These are phyloP conservation scores for Mycena latifolia DNA, from an alignment of 768 basidiomycete species.

Conservation along the genomic window DNA sequence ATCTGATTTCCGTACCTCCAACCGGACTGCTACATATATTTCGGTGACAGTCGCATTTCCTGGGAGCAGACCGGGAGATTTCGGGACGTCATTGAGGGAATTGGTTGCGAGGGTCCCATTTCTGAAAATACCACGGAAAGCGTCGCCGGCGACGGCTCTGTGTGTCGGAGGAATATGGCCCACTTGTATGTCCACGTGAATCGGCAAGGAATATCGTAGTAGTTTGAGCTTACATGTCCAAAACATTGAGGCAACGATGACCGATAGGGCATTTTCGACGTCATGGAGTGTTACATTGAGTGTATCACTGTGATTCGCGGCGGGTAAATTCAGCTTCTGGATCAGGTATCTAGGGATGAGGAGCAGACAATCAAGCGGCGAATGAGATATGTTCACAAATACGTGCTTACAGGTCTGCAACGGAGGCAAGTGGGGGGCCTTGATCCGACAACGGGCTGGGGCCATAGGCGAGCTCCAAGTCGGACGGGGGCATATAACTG, in stretches of 20 bases:
- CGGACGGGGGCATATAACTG: no score
- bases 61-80: not conserved
- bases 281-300: conserved; percentile 3
- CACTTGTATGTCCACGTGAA: no score
- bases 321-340: conserved; percentile 6
- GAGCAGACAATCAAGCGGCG: no score
- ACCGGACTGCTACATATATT: not conserved
- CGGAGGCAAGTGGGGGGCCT: not conserved
- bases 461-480: no score
- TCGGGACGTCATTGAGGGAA: not conserved
- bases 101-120: not conserved
- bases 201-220: no score
- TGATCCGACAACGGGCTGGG: no score
- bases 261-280: conserved; percentile 14
- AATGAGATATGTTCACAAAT: no score
- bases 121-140: no score
- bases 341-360: not conserved
- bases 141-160: not conserved
- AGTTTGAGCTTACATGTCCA: no score
- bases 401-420: conserved; percentile 11
- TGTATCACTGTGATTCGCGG: not conserved
- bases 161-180: conserved; percentile 5
- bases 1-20: not conserved
- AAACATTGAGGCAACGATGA: conserved; percentile 7
- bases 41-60: conserved; percentile 1